Base-by-base conservation (phyloP, 345 rosid genomes). In the Syzygium aqueum region DNA sequence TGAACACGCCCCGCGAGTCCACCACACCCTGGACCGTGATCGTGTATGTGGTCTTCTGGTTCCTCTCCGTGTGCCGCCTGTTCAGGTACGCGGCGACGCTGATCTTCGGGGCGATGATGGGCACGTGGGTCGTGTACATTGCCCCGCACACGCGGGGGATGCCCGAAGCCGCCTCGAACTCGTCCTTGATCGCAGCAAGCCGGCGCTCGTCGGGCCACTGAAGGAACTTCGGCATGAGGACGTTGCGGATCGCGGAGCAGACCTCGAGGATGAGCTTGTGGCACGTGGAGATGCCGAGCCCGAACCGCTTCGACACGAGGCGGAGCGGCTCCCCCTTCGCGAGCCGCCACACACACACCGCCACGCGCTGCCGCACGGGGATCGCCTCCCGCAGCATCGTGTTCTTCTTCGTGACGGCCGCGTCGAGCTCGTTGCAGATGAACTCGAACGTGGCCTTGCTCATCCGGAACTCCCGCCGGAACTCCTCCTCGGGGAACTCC, bases 261-360 rank as follows among this genome's bases (percentile, higher is more conserved):
- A 93, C 95, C 88, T 93, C 95, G 3, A 93, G 85, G 11, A 93
- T 91, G 33, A 93, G 90, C 88, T 93, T 93, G 53, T 93, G 95
- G 73, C 95, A 93, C 28, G 95, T 93, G 27, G 95, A 93, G 51
- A 93, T 93, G 33, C 95, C 95, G 77, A 93, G 87, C 5, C 95
- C 95, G 85, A 93, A 93, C 85, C 91, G 85, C 63, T 93, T 91
- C n/a, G 94, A 91, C 12, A 93, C 93, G n/a, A 89, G 87, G 49
- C 95, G 63, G 6, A 93, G 88, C 3, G 95, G 94, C 87, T 93
- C 95, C 5, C 95, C 95, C 0, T 90, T 92, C 51, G 95, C 95
- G n/a, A 92, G 88, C 87, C 94, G 84, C 95, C 95, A 93, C 49
- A 93, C 89, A 54, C 95, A 93, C 51, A 92, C 95, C 22, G 95